Base-by-base conservation (phyloP, 441 rosid species). In the Viola pubescens region DNA sequence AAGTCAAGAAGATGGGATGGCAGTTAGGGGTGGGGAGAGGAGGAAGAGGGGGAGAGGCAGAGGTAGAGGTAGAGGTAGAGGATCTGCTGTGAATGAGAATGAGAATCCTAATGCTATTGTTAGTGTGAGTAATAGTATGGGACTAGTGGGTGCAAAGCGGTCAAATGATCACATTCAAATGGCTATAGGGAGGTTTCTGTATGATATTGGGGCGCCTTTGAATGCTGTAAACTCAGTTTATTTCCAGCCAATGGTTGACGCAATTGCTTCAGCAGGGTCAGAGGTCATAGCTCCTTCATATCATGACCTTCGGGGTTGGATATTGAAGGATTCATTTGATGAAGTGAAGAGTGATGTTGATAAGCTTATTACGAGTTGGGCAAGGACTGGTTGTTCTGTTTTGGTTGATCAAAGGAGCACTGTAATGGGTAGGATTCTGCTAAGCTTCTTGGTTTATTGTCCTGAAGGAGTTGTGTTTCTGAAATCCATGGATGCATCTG, bases 221-320 rank as follows among this genome's bases (percentile, higher is more conserved):
- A 82, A 83, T 68, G 82, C 82, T 4, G 87, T 82, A 56, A 83
- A 74, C 62, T 88, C 96, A 0, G 77, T 67, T 64, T 84, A 79
- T 67, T 86, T 88, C 73, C 91, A 79, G 58, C 94, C 82, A 5
- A 81, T 88, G 82, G 71, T 88, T 41, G 86, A 88, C 63, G 85
- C 84, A 0, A 77, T 91, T 70, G 83, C 78, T 52, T 82, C 82
- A 0, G 88, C 74, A 58, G 91, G 86, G 42, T 69, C 75, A 4
- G 79, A 68, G 54, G 77, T 72, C 58, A 62, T 59, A 38, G 48
- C 73, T 55, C 90, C 94, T 37, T 69, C 86, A 6, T 68, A 65
- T 53, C 76, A 84, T 58, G 89, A 91, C 42, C 77, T 91, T 49
- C 76, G 79, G 53, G 84, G 97, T 53, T 80, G 83, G 79, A 70